phyloP scores from a whole-genome alignment of 768 basidiomycete species.

The Chalciporus piperatus region DNA sequence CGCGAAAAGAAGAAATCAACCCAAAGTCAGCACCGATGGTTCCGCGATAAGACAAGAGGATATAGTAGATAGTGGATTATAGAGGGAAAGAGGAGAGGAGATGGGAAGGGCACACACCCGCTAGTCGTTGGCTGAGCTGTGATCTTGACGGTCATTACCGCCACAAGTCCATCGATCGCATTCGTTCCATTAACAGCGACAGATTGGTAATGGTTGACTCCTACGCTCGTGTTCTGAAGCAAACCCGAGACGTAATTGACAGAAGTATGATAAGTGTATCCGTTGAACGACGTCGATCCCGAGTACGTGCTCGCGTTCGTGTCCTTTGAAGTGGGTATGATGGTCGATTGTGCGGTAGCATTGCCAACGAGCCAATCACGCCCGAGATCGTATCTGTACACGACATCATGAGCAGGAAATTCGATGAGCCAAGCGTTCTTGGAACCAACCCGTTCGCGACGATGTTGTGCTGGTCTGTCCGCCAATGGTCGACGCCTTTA shows the following conservation, averaged over 20 bases:
- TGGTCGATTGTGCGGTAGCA: constrained; percentile 49
- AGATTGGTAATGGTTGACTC: constrained; percentile 63
- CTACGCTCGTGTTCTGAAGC: constrained; percentile 63
- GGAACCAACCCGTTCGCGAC: constrained; percentile 58
- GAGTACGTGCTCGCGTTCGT: constrained; percentile 56
- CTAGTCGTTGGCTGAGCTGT: constrained; percentile 34
- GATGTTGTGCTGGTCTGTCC: constrained; percentile 64
- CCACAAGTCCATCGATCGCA: constrained; percentile 81
- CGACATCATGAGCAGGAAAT: background rate
- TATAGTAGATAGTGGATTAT: no score
- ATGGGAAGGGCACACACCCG: constrained; percentile 17
- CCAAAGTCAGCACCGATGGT: background rate
- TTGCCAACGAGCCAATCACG: constrained; percentile 88
- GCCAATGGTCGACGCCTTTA: background rate
- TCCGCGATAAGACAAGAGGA: no score
- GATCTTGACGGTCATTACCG: constrained; percentile 72
- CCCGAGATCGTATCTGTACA: constrained; percentile 67
- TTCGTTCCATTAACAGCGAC: constrained; percentile 53
- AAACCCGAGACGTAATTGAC: constrained; percentile 69
- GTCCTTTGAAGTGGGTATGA: constrained; percentile 23
- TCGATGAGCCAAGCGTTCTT: background rate
- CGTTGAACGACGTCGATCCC: constrained; percentile 59
- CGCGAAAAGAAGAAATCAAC: background rate
- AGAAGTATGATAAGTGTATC: constrained; percentile 72
- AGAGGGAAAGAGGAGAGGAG: no score